phyloP scores from a whole-genome alignment of 176 grass and related monocot species.

The Otatea glauca region DNA sequence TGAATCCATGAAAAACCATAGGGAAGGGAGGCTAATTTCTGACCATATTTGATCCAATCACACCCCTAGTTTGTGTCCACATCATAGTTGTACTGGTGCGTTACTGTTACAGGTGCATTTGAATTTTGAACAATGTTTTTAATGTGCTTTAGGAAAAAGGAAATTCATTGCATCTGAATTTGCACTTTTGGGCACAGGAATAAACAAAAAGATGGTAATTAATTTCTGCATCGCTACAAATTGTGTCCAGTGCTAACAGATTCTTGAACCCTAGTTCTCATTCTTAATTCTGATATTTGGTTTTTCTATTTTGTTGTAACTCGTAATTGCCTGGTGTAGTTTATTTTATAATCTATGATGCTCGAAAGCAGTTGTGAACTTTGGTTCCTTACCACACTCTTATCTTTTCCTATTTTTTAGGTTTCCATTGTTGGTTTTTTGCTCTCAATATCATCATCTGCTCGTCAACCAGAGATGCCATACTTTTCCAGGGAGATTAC shows the following conservation, averaged over 20 bases:
- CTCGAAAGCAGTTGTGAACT: constrained; percentile 26
- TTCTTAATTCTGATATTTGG: constrained; percentile 25
- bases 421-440: constrained; percentile 88
- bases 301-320: neutral
- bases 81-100: neutral
- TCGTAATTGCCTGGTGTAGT: neutral
- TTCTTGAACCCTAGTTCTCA: constrained; percentile 3
- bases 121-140: neutral
- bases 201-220: constrained; percentile 11
- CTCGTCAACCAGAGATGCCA: constrained; percentile 60
- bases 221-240: constrained; percentile 28
- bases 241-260: neutral
- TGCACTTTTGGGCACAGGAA: neutral
- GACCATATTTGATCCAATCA: constrained; percentile 10
- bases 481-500: constrained; percentile 72
- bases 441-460: constrained; percentile 63
- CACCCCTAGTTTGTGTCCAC: neutral
- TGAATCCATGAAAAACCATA: constrained; percentile 5
- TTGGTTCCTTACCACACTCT: constrained; percentile 9
- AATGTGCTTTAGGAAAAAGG: neutral
- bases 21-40: neutral
- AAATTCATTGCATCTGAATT: neutral
- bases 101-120: neutral
- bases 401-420: constrained; percentile 59
- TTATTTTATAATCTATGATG: constrained; percentile 10